Evolutionary conservation across 2,329 filamentous ascomycete genomes (phyloP).

Genomic region (Phoma herbarum): DNA sequence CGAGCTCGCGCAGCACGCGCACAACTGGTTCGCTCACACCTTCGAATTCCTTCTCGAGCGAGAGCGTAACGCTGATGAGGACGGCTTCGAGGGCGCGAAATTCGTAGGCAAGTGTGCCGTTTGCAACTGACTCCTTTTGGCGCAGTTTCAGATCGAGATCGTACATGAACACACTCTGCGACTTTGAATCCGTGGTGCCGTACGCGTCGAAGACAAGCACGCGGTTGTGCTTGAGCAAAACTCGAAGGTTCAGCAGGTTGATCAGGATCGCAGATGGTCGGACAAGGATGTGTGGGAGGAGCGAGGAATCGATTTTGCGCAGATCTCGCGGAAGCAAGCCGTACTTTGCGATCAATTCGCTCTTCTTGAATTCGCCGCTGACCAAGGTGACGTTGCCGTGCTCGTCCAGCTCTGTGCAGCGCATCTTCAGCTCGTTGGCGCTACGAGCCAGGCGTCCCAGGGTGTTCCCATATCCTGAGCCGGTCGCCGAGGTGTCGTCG

Average conservation of each 20-base stretch:
- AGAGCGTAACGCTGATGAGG: slow-evolving; percentile 89
- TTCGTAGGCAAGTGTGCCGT: slow-evolving; percentile 80
- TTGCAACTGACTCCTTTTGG: slow-evolving; percentile 70
- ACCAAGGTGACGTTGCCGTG: slow-evolving; percentile 90
- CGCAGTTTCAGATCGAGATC: slow-evolving; percentile 92
- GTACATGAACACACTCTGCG: slow-evolving; percentile 97
- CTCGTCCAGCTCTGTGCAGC: slow-evolving; percentile 95
- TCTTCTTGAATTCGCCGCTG: slow-evolving; percentile 97
- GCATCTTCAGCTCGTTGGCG: slow-evolving; percentile 81
- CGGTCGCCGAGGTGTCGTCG: slow-evolving; percentile 62
- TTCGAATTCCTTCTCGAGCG: slow-evolving; percentile 93
- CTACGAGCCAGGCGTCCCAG: slow-evolving; percentile 79
- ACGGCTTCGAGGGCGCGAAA: slow-evolving; percentile 96
- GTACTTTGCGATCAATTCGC: slow-evolving; percentile 93
- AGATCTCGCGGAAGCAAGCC: slow-evolving; percentile 92
- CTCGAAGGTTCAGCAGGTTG: slow-evolving; percentile 94
- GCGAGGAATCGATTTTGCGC: slow-evolving; percentile 96
- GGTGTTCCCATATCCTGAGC: slow-evolving; percentile 52
- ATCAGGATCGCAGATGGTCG: slow-evolving; percentile 92
- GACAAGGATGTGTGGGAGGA: slow-evolving; percentile 93
- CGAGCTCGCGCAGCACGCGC: slow-evolving; percentile 84
- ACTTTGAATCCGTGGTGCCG: slow-evolving; percentile 91
- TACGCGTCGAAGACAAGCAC: slow-evolving; percentile 97
- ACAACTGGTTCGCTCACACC: slow-evolving; percentile 92
- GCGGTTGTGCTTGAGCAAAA: slow-evolving; percentile 92